phyloP scores from a whole-genome alignment of 257 asterid species.

The Solanum dulcamara region DNA sequence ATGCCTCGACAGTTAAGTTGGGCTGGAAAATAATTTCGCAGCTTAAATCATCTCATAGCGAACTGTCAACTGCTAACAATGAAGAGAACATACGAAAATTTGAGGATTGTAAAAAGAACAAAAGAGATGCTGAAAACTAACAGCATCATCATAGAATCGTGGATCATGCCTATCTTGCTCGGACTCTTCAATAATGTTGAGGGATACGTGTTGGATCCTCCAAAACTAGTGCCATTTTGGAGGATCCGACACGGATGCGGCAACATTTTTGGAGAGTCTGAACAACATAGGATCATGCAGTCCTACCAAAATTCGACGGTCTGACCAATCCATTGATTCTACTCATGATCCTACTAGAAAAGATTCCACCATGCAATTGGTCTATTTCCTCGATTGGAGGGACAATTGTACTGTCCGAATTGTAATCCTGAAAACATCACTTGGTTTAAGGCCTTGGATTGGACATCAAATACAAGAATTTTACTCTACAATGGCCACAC shows the following conservation, averaged over 20 bases:
- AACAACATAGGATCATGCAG: too few relatives aligned
- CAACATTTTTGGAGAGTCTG: too few relatives aligned
- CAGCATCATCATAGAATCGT: neutral
- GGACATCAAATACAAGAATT: neutral
- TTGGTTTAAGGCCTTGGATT: neutral
- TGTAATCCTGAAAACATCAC: neutral
- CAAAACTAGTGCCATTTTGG: too few relatives aligned
- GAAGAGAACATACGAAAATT: neutral
- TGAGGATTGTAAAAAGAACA: neutral
- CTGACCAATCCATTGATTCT: neutral
- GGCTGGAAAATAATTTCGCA: neutral
- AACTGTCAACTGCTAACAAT: neutral
- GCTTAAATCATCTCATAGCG: neutral
- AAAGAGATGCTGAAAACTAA: neutral
- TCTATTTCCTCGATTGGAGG: neutral
- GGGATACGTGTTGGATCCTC: too few relatives aligned
- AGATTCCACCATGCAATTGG: neutral
- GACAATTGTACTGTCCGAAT: neutral
- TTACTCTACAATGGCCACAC: neutral
- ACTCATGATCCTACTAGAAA: neutral
- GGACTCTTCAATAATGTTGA: too few relatives aligned
- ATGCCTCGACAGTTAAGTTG: neutral
- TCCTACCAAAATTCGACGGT: neutral
- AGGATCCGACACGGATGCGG: too few relatives aligned
- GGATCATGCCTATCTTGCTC: too few relatives aligned